Conservation (phyloP, 1,284 basidiomycete species). For the Rhizopogon hawkerae region DNA sequence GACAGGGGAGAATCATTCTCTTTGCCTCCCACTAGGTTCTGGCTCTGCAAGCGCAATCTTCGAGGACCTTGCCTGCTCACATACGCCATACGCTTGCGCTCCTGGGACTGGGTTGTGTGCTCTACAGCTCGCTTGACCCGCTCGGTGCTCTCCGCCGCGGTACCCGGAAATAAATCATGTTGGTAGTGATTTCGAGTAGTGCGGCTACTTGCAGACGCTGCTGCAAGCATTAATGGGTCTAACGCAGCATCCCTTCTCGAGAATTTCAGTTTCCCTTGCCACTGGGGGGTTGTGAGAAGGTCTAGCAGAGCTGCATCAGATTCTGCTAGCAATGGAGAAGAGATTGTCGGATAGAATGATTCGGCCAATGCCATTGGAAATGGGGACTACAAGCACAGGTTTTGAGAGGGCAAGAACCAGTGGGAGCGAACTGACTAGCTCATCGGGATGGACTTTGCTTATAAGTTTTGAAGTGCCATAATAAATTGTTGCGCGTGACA, state of each 20-base stretch:
- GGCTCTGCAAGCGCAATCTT: conserved; percentile 40
- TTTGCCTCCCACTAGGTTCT: conserved; percentile 14
- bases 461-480: conserved; percentile 1
- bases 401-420: neutral
- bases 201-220: conserved; percentile 59
- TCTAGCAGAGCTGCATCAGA: conserved; percentile 37
- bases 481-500: neutral
- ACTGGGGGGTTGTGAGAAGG: conserved; percentile 32
- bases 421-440: neutral
- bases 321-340: conserved; percentile 21
- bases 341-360: conserved; percentile 15
- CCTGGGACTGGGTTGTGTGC: conserved; percentile 25
- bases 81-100: conserved; percentile 44
- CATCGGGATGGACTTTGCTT: neutral
- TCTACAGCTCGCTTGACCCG: conserved; percentile 35
- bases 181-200: conserved; percentile 71
- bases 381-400: neutral
- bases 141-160: conserved; percentile 50
- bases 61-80: conserved; percentile 67
- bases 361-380: conserved; percentile 25
- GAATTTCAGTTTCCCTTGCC: conserved; percentile 30
- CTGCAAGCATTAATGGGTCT: conserved; percentile 66
- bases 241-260: conserved; percentile 56
- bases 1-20: conserved; percentile 24
- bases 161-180: conserved; percentile 60